Conservation (phyloP, 306 rosid genomes). For the Pterocarpus santalinus region DNA sequence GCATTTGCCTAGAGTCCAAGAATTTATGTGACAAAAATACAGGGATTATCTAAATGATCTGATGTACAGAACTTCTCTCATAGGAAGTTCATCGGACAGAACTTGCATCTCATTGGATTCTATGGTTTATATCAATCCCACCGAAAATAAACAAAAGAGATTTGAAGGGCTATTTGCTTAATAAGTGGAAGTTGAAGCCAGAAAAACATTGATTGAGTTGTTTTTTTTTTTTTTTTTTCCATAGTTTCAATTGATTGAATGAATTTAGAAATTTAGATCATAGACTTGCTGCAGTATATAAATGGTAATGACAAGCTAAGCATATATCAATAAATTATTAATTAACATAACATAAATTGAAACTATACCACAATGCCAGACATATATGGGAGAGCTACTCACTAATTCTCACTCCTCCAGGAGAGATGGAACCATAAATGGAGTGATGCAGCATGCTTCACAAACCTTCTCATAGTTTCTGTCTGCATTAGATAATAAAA, state of each 20-base stretch:
- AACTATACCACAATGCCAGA: background rate
- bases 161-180: too few relatives aligned
- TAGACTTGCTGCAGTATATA: background rate
- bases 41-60: too few relatives aligned
- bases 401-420: slow-evolving; percentile 84
- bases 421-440: slow-evolving; percentile 72
- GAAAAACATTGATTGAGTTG: background rate
- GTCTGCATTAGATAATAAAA: slow-evolving; percentile 55
- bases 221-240: background rate
- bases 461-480: slow-evolving; percentile 57
- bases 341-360: background rate
- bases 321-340: background rate
- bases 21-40: too few relatives aligned
- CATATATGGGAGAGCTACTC: background rate
- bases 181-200: slow-evolving; percentile 2
- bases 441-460: slow-evolving; percentile 75
- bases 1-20: too few relatives aligned
- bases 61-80: too few relatives aligned
- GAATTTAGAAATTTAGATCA: background rate
- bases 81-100: too few relatives aligned
- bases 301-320: background rate
- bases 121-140: too few relatives aligned
- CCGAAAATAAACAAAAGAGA: too few relatives aligned
- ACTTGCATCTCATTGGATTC: too few relatives aligned
- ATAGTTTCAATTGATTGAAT: background rate